Evolutionary conservation across 2,329 filamentous ascomycete genomes (phyloP).

Genomic region (Zymoseptoria brevis): DNA sequence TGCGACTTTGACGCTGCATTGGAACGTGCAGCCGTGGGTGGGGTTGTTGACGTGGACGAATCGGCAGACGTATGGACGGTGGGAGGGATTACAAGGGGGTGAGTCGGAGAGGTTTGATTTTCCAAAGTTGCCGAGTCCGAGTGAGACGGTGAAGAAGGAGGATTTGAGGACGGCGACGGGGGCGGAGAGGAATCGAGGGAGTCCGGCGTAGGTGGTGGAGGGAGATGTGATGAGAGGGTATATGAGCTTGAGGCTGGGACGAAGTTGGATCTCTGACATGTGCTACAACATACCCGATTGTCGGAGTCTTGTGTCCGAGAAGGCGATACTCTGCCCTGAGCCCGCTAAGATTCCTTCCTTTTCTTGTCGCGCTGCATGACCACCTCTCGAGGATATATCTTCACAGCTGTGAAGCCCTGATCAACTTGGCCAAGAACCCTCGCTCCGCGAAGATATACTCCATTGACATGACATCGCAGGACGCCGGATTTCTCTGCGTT

Average conservation of each 20-base stretch:
- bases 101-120: constrained; percentile 56
- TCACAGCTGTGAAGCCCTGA: too few relatives aligned
- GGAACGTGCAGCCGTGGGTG: constrained; percentile 98
- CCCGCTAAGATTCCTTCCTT: too few relatives aligned
- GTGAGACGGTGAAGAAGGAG: constrained; percentile 39
- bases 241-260: neutral
- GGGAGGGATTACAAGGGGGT: constrained; percentile 60
- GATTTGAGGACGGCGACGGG: constrained; percentile 43
- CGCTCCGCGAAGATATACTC: too few relatives aligned
- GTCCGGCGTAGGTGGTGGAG: constrained; percentile 27
- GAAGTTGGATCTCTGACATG: neutral
- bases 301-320: too few relatives aligned
- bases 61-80: constrained; percentile 42
- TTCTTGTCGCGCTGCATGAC: too few relatives aligned
- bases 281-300: too few relatives aligned
- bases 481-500: too few relatives aligned
- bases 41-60: constrained; percentile 73
- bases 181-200: constrained; percentile 40
- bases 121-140: constrained; percentile 55
- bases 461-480: too few relatives aligned
- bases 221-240: neutral
- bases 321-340: too few relatives aligned
- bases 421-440: too few relatives aligned
- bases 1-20: constrained; percentile 73
- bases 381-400: too few relatives aligned